These are phyloP conservation scores for Asterophora parasitica DNA, from an alignment of 768 basidiomycete species.

Conservation along the genomic window DNA sequence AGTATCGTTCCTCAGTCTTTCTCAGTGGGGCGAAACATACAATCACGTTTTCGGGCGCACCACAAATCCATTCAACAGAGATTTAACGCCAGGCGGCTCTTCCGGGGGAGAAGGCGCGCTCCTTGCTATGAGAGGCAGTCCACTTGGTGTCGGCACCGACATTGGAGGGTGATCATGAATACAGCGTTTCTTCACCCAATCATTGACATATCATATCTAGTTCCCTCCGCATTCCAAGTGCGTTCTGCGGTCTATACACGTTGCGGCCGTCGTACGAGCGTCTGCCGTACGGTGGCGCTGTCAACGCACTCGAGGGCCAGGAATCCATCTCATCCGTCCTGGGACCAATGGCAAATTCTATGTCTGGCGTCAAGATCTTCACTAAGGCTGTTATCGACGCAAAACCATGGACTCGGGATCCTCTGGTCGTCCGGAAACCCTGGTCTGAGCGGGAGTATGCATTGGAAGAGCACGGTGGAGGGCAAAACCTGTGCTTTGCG, in stretches of 20 bases:
- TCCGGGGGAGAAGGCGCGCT: slow-evolving; percentile 68
- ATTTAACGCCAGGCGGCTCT: slow-evolving; percentile 57
- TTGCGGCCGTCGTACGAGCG: slow-evolving; percentile 53
- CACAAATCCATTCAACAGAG: slow-evolving; percentile 53
- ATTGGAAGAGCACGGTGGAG: slow-evolving; percentile 42
- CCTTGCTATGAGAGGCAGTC: slow-evolving; percentile 53
- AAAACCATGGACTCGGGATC: slow-evolving; percentile 55
- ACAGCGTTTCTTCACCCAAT: neutral
- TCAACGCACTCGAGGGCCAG: slow-evolving; percentile 49
- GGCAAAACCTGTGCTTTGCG: slow-evolving; percentile 41
- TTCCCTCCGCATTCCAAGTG: slow-evolving; percentile 52
- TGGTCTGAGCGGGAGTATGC: slow-evolving; percentile 43
- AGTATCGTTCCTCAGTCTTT: neutral
- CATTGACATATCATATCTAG: slow-evolving; percentile 20
- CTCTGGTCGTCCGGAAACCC: slow-evolving; percentile 41
- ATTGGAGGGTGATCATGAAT: slow-evolving; percentile 44
- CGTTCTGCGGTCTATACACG: slow-evolving; percentile 55
- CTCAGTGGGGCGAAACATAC: slow-evolving; percentile 50
- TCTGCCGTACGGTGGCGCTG: slow-evolving; percentile 49
- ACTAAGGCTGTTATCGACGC: slow-evolving; percentile 44
- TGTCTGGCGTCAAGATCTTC: slow-evolving; percentile 50
- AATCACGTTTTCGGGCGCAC: slow-evolving; percentile 64
- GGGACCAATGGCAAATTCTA: slow-evolving; percentile 50
- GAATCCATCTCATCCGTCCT: slow-evolving; percentile 54
- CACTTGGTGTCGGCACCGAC: slow-evolving; percentile 61